Evolutionary conservation across 371 early-diverging fungal species (phyloP), one percentile per base, ranked within the genome.

Genomic region (Fennellomyces sp.): DNA sequence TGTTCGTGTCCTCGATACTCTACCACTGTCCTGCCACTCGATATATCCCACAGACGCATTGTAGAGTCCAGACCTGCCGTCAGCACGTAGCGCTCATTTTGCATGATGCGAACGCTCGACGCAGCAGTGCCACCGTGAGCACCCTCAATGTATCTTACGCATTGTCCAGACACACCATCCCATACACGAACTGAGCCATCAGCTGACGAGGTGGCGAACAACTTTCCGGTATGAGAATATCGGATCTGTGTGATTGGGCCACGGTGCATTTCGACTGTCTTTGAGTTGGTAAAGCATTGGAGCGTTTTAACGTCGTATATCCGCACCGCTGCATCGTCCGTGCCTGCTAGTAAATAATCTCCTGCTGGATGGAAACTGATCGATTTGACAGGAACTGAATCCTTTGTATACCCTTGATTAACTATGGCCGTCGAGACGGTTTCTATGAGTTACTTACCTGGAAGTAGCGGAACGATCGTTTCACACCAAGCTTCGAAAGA

Each of bases 151-250:
- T 87, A 85, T 35, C 84, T 82, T 31, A 88, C 79, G 59, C 89
- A 91, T 25, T 81, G 76, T 1, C 95, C 92, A 0, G 83, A 81
- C 3, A 88, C 88, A 13, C 87, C 88, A 65, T 96, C 96, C 91
- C 93, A 95, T 21, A 96, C 68, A 63, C 90, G 89, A 49, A 96
- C 86, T n/a, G 86, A 76, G 0, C 97, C 97, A 78, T 96, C 97
- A 45, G 83, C 70, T 2, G 92, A 89, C 0, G 89, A 81, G 15
- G 90, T 86, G 12, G 86, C 91, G 61, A 94, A 89, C 23, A 89
- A 66, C 15, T 80, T 71, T 11, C 94, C 97, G 2, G 85, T 80
- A 6, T 82, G 69, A 0, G 91, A 81, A 61, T 89, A 95, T 50
- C 92, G 80, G 21, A 92, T 90, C 72, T 89, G 78, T 17, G 85